phyloP scores from a whole-genome alignment of 2,329 filamentous ascomycete species.

The Juglanconis oblonga region DNA sequence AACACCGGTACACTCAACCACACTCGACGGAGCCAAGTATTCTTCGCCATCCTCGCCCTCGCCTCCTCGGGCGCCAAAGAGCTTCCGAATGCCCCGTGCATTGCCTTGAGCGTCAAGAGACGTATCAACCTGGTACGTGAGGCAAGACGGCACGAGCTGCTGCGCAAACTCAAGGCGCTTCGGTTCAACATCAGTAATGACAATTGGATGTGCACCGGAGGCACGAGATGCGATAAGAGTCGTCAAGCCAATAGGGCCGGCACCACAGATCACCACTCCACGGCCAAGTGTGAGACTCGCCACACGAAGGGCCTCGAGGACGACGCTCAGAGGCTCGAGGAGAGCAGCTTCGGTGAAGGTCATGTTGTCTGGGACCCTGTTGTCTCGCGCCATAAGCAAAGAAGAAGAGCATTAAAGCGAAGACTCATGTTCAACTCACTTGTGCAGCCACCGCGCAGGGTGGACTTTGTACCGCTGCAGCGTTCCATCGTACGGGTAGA shows the following conservation, averaged over 20 bases:
- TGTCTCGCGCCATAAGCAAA: not conserved
- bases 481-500: slow-evolving; percentile 59
- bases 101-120: slow-evolving; percentile 45
- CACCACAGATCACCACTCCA: slow-evolving; percentile 56
- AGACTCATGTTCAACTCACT: slow-evolving; percentile 26
- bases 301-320: slow-evolving; percentile 56
- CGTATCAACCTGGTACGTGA: slow-evolving; percentile 52
- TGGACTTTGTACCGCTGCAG: slow-evolving; percentile 62
- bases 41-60: slow-evolving; percentile 35
- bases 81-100: slow-evolving; percentile 46
- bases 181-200: slow-evolving; percentile 61
- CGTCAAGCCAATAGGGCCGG: slow-evolving; percentile 62
- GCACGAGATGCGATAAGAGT: slow-evolving; percentile 56
- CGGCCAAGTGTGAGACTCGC: slow-evolving; percentile 53
- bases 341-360: slow-evolving; percentile 59
- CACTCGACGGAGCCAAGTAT: slow-evolving; percentile 54
- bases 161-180: slow-evolving; percentile 55
- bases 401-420: not conserved
- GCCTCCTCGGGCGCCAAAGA: slow-evolving; percentile 42
- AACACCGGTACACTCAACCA: slow-evolving; percentile 65
- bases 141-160: slow-evolving; percentile 50
- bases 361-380: slow-evolving; percentile 50
- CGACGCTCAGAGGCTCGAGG: slow-evolving; percentile 62
- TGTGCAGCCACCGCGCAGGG: slow-evolving; percentile 58
- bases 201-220: slow-evolving; percentile 60